Conservation (phyloP, 768 basidiomycete species). For the Cubamyces lactineus region DNA sequence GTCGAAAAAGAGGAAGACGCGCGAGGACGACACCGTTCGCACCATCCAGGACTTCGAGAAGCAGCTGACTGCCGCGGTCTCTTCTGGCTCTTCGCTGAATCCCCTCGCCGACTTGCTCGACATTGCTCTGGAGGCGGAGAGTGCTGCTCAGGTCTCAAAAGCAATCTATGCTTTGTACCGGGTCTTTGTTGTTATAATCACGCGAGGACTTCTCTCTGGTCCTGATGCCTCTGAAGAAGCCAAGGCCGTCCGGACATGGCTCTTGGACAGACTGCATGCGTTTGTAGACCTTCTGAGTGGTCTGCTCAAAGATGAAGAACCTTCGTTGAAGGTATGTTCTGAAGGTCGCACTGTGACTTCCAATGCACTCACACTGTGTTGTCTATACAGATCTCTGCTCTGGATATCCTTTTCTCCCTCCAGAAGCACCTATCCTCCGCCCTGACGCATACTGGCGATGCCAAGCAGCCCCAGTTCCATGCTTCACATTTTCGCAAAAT, state of each 20-base stretch:
- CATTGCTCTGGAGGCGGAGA: slow-evolving; percentile 49
- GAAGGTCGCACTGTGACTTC: not conserved
- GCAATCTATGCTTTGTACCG: slow-evolving; percentile 84
- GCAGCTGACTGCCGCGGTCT: slow-evolving; percentile 55
- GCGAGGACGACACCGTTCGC: slow-evolving; percentile 19
- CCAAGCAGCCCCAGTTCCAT: slow-evolving; percentile 58
- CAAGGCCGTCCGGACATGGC: slow-evolving; percentile 72
- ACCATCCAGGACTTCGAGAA: slow-evolving; percentile 55
- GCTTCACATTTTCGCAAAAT: slow-evolving; percentile 68
- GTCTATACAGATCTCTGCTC: slow-evolving; percentile 14
- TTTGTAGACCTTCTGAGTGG: slow-evolving; percentile 73
- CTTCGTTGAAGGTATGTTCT: slow-evolving; percentile 65
- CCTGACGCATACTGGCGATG: slow-evolving; percentile 13
- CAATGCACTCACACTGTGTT: not conserved
- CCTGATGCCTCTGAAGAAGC: slow-evolving; percentile 52
- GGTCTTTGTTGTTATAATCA: slow-evolving; percentile 67
- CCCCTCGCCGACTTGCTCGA: slow-evolving; percentile 73
- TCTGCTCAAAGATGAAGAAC: slow-evolving; percentile 78
- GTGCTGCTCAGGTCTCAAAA: slow-evolving; percentile 66
- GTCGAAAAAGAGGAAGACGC: slow-evolving; percentile 33
- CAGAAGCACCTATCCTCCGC: slow-evolving; percentile 27
- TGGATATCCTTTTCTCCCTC: slow-evolving; percentile 24
- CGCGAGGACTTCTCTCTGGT: slow-evolving; percentile 57
- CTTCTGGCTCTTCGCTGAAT: slow-evolving; percentile 69
- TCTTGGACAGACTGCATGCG: slow-evolving; percentile 71